Evolutionary conservation across 345 rosid genomes (phyloP).

Genomic region (Syzygium aromaticum): DNA sequence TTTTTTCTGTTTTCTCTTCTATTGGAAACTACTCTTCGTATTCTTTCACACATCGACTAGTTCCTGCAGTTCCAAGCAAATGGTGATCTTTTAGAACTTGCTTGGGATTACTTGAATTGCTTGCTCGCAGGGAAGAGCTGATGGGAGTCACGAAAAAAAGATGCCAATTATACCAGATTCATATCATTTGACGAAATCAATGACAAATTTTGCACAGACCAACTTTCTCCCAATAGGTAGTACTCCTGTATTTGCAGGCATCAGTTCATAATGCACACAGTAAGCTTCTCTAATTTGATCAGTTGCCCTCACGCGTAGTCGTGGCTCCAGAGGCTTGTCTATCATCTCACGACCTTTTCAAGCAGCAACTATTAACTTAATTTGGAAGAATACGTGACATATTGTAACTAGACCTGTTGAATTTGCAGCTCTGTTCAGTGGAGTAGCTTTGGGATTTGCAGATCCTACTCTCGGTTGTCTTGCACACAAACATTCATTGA

Average conservation of each 20-base stretch:
- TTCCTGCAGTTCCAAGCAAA: not conserved
- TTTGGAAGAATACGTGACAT: not conserved
- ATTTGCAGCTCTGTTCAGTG: slow-evolving; percentile 9
- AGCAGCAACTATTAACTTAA: not conserved
- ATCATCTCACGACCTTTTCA: not conserved
- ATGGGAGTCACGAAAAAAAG: not conserved
- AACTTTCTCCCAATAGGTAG: slow-evolving; percentile 21
- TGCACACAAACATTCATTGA: slow-evolving; percentile 9
- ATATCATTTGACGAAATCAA: not conserved
- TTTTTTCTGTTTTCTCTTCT: not conserved
- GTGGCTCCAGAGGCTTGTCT: not conserved
- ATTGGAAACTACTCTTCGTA: not conserved
- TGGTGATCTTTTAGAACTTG: not conserved
- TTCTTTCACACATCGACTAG: not conserved
- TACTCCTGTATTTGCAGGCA: not conserved
- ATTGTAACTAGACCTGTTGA: not conserved
- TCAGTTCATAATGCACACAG: not conserved
- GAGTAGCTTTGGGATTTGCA: slow-evolving; percentile 14
- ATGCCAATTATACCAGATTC: not conserved
- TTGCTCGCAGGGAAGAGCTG: slow-evolving; percentile 7
- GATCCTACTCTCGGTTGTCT: slow-evolving; percentile 14
- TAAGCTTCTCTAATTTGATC: not conserved
- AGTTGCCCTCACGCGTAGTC: not conserved
- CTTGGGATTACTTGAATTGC: not conserved
- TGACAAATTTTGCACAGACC: slow-evolving; percentile 7